These are phyloP conservation scores for Penicillium crystallinum DNA, from an alignment of 495 filamentous ascomycete species.

Conservation along the genomic window DNA sequence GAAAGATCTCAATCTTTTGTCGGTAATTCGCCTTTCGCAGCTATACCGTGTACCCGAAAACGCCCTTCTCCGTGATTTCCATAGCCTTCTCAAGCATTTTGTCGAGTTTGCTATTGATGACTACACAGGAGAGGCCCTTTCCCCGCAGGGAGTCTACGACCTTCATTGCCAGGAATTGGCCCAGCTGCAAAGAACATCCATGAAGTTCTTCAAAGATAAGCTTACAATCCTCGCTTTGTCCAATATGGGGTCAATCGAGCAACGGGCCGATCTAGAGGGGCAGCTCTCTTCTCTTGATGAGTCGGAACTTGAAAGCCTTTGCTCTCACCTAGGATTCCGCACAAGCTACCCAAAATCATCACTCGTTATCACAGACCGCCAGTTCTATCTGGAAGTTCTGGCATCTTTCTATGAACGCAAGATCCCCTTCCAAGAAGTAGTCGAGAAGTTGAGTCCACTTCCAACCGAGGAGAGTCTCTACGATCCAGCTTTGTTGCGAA, in stretches of 20 bases:
- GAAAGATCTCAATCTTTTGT: slow-evolving; percentile 83
- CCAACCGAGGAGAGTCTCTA: slow-evolving; percentile 85
- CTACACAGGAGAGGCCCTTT: slow-evolving; percentile 73
- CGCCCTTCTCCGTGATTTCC: slow-evolving; percentile 76
- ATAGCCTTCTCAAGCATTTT: slow-evolving; percentile 75
- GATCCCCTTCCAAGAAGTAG: slow-evolving; percentile 76
- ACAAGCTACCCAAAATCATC: slow-evolving; percentile 71
- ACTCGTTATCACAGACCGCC: slow-evolving; percentile 55
- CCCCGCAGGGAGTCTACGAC: slow-evolving; percentile 68
- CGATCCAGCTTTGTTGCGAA: slow-evolving; percentile 74
- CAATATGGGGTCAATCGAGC: slow-evolving; percentile 84
- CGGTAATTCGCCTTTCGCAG: slow-evolving; percentile 74
- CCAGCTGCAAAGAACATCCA: slow-evolving; percentile 70
- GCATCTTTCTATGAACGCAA: slow-evolving; percentile 72
- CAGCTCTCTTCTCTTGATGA: slow-evolving; percentile 70
- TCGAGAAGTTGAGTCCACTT: slow-evolving; percentile 63
- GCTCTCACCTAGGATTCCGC: slow-evolving; percentile 66
- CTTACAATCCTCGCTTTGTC: slow-evolving; percentile 85
- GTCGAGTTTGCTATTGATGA: slow-evolving; percentile 87
- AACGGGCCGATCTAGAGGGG: slow-evolving; percentile 69
- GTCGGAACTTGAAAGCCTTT: slow-evolving; percentile 65
- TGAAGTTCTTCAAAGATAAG: slow-evolving; percentile 86
- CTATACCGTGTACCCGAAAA: slow-evolving; percentile 70
- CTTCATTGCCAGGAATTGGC: slow-evolving; percentile 70
- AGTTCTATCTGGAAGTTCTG: slow-evolving; percentile 70